These are phyloP conservation scores for Fusarium acutatum DNA, from an alignment of 2,329 filamentous ascomycete species.

Conservation along the genomic window DNA sequence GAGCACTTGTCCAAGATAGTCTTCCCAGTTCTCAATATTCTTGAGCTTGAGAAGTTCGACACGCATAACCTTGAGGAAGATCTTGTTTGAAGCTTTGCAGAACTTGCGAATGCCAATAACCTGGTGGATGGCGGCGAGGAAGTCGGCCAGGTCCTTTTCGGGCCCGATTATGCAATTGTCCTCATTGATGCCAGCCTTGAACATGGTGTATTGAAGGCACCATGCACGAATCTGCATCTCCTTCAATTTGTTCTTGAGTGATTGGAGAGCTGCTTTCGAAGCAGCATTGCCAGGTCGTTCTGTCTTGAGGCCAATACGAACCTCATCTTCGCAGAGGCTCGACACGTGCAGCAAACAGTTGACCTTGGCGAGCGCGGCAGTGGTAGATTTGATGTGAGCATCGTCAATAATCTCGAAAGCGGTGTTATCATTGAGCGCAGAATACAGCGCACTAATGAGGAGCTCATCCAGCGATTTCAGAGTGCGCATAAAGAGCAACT, in stretches of 20 bases:
- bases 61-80: constrained; percentile 89
- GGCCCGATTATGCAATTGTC: constrained; percentile 69
- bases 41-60: constrained; percentile 81
- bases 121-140: constrained; percentile 82
- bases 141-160: constrained; percentile 79
- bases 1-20: constrained; percentile 85
- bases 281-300: constrained; percentile 66
- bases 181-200: constrained; percentile 81
- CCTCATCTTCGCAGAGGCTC: constrained; percentile 83
- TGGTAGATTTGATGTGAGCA: constrained; percentile 76
- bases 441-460: constrained; percentile 73
- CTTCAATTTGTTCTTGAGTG: constrained; percentile 72
- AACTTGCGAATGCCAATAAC: constrained; percentile 84
- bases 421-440: constrained; percentile 71
- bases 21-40: constrained; percentile 82
- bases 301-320: constrained; percentile 77
- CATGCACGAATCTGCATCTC: constrained; percentile 90
- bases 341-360: constrained; percentile 80
- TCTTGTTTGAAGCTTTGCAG: constrained; percentile 85
- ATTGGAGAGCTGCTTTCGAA: constrained; percentile 63
- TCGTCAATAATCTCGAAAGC: constrained; percentile 88
- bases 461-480: constrained; percentile 83
- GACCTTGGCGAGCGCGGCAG: constrained; percentile 75
- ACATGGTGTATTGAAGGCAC: constrained; percentile 84
- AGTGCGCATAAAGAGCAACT: constrained; percentile 75